These are phyloP conservation scores for Huntiella moniliformis DNA, from an alignment of 2,329 filamentous ascomycete species.

Conservation along the genomic window DNA sequence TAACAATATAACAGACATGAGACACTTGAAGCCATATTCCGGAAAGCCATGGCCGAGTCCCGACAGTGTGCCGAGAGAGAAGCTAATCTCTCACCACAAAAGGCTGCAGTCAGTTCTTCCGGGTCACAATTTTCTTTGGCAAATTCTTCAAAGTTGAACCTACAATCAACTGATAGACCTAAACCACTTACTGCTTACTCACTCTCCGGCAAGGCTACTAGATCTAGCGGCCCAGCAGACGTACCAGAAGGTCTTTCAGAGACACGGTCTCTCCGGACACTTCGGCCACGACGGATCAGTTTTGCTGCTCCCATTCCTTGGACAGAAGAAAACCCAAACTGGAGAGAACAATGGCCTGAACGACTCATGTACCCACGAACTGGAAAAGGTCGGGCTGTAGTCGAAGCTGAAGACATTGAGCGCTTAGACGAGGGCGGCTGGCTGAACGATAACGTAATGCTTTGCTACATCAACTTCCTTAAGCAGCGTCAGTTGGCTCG, in stretches of 20 bases:
- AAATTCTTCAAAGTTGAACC: too few species aligned
- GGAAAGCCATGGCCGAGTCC: neutral
- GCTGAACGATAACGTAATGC: constrained; percentile 82
- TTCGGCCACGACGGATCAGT: constrained; percentile 13
- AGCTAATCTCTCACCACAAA: neutral
- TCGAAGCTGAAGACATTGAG: constrained; percentile 54
- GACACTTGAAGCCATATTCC: neutral
- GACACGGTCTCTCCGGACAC: neutral
- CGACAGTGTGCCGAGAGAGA: neutral
- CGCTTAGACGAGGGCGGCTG: constrained; percentile 70
- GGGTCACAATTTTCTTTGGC: too few species aligned
- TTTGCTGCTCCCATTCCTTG: constrained; percentile 18
- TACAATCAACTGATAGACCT: neutral
- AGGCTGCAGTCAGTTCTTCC: too few species aligned
- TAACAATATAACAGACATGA: neutral
- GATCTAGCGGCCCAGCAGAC: constrained; percentile 4
- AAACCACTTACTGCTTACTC: neutral
- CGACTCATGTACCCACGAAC: constrained; percentile 42
- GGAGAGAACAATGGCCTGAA: constrained; percentile 33
- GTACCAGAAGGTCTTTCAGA: neutral
- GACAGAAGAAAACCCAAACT: constrained; percentile 31
- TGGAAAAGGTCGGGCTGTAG: constrained; percentile 41
- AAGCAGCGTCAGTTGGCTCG: constrained; percentile 31
- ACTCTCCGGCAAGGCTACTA: constrained; percentile 2
- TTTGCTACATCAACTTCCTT: constrained; percentile 65